Conservation (phyloP, 208 protist genomes). For the Wallacemonas rigidus region DNA sequence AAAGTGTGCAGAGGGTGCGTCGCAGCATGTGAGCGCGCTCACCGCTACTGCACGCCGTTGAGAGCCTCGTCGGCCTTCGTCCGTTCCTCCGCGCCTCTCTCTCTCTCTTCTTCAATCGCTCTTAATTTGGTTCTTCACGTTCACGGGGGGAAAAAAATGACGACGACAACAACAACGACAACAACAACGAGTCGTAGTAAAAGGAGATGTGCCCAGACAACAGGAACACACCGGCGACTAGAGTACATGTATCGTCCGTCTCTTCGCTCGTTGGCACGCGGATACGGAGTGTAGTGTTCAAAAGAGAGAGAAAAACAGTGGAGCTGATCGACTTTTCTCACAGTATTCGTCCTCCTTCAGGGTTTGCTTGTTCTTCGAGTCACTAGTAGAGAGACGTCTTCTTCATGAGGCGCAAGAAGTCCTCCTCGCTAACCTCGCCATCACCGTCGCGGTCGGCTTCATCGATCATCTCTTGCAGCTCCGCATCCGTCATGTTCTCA, state of each 20-base stretch:
- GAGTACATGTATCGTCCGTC: neutral
- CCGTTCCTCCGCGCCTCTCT: too few species aligned
- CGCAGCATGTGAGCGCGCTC: too few species aligned
- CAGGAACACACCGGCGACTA: neutral
- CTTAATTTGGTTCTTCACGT: too few species aligned
- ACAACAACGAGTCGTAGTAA: neutral
- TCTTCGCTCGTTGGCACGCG: neutral
- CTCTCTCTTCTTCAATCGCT: too few species aligned
- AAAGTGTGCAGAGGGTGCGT: too few species aligned
- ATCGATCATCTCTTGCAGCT: constrained; percentile 98
- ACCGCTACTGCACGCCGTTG: too few species aligned
- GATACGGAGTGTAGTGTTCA: neutral
- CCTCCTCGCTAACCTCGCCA: constrained; percentile 94
- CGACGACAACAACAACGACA: neutral
- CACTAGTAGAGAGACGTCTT: constrained; percentile 85
- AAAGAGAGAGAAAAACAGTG: neutral
- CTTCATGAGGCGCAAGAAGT: constrained; percentile 97
- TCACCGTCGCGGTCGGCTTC: constrained; percentile 96
- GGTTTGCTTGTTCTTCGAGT: neutral
- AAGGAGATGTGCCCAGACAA: neutral
- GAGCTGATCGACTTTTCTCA: too few species aligned
- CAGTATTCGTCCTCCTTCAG: too few species aligned
- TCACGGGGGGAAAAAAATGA: neutral
- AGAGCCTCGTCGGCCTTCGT: too few species aligned
- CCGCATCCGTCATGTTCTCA: constrained; percentile 97